Evolutionary conservation across 2,329 filamentous ascomycete genomes (phyloP), one percentile per base, ranked within the genome.

Genomic region (Colletotrichum tropicale): DNA sequence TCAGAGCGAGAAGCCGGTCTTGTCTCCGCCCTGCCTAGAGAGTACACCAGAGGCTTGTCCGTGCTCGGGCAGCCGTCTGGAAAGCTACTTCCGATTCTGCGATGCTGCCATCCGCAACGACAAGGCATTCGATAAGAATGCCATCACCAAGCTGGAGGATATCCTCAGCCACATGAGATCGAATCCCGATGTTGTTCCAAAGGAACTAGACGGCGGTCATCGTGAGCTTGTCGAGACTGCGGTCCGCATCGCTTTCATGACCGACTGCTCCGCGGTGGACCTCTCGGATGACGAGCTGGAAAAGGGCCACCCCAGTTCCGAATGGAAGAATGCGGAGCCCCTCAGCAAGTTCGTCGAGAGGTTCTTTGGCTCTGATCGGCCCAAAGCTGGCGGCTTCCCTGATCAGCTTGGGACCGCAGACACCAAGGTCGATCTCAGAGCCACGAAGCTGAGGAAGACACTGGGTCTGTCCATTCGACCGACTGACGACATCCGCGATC

Each of bases 401-500:
- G 58, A 70, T 15, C 58, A 70, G 21, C 38, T 52, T n/a, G 56
- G 58, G 6, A 24, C 21, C 48, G 38, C 34, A 26, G 67, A 70
- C 16, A 12, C 28, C 28, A 70, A 70, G 21, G 30, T 56, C 4
- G 67, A 74, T 16, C 55, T 75, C 15, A 77, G 58, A 43, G 72
- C 65, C 16, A 71, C 30, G 43, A 72, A 68, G 30, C 48, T 76
- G 24, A 60, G 26, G 15, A 74, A 71, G 55, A 55, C n/a, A 7
- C 62, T 74, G 16, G 66, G 75, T 7, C 6, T 77, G 8, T 55
- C 58, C 5, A 64, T 78, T 12, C 48, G 66, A 13, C 43, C 66
- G 5, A 78, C 75, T 16, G 30, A 74, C 28, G 74, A 78, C 38
- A 72, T 78, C 13, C 52, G 65, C n/a, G 69, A 78, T 36, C 74